Evolutionary conservation across 352 stramenopile genomes (phyloP).

Genomic region (Globisporangium acanthophoron): DNA sequence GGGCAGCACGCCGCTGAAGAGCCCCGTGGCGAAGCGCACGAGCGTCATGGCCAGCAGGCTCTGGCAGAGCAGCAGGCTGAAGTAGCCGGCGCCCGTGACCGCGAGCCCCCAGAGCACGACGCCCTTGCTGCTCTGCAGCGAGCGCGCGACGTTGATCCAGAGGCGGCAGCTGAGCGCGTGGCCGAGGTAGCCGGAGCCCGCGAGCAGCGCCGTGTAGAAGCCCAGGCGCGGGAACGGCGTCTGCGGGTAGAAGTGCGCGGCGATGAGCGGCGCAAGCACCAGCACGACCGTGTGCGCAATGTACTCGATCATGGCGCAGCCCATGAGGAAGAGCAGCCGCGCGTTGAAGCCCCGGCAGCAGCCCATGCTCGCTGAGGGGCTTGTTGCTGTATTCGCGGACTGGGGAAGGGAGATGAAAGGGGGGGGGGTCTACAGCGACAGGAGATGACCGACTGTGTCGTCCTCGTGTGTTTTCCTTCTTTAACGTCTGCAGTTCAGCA

Average conservation of each 20-base stretch:
- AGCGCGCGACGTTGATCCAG: conserved; percentile 74
- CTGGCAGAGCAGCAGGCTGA: conserved; percentile 73
- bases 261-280: conserved; percentile 63
- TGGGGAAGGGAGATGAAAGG: background rate
- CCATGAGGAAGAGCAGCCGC: conserved; percentile 75
- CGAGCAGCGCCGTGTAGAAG: conserved; percentile 75
- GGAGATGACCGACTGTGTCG: background rate
- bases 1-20: conserved; percentile 69
- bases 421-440: no score
- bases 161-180: conserved; percentile 66
- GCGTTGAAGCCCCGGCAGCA: conserved; percentile 70
- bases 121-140: conserved; percentile 71
- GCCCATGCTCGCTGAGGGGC: conserved; percentile 12
- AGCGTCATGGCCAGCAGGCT: conserved; percentile 71
- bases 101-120: conserved; percentile 79
- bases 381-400: background rate
- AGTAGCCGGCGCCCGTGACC: conserved; percentile 58
- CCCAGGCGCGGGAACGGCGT: conserved; percentile 67
- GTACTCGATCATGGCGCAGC: conserved; percentile 75
- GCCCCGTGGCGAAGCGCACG: conserved; percentile 67
- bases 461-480: no score
- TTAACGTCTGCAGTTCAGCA: no score
- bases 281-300: conserved; percentile 67
- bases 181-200: conserved; percentile 57
- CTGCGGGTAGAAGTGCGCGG: conserved; percentile 70